Base-by-base conservation (phyloP, 1,284 basidiomycete species). In the Somion occarium region DNA sequence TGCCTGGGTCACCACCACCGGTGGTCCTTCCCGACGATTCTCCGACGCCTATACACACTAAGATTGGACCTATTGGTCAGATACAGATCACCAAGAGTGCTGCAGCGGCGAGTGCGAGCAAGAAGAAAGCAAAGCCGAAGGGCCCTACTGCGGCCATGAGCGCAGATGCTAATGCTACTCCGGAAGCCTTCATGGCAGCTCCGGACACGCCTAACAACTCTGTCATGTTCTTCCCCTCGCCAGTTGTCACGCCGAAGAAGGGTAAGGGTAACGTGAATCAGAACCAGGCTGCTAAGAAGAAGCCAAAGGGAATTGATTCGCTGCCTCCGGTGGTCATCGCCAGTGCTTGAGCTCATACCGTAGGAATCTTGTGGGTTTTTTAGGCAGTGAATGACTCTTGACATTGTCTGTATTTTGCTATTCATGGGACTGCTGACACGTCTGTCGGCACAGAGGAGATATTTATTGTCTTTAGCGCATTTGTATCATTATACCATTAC, bases 1-100 rank as follows among this genome's bases (percentile, higher is more conserved):
- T 43, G 3, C 22, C 44, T 9, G 52, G 56, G 37, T 54, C 62
- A 11, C 46, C 55, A 27, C 54, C 57, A 3, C 12, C 50, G 25
- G 55, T 78, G 23, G 56, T 70, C 2, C 68, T 88, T 2, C 73
- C 77, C 12, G 88, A 91, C 69, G 88, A 91, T 58, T 41, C 65
- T 0, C 82, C 84, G 0, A 68, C 70, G 34, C 60, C 76, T 3
- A 64, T 71, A 1, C 85, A 86, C 54, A 70, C 76, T 43, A 90
- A 86, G 72, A 79, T 90, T 59, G 87, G 87, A 0, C 87, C 88
- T 0, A 68, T 89, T 5, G 88, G 88, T 11, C 86, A 90, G 62
- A 79, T 90, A 53, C 59, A 80, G 51, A 65, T 64, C 54, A 59
- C 66, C 0, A 62, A 64, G 13, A 69, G 64, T 23, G 54, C 65